Base-by-base conservation (phyloP, 306 rosid genomes). In the Sindora glabra region DNA sequence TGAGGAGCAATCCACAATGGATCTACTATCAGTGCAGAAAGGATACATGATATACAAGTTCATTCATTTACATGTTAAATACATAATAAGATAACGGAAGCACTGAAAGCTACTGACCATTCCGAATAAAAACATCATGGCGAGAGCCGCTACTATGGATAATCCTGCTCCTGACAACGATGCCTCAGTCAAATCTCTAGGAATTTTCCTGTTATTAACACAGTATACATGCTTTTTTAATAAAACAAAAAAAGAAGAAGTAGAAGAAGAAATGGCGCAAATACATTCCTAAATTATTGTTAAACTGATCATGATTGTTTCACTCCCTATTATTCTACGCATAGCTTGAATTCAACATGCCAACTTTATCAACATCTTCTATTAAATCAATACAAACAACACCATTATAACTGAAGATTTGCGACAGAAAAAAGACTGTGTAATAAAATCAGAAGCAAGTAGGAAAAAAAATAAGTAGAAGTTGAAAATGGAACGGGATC, bases 181-280 rank as follows among this genome's bases (percentile, higher is more conserved):
- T 1, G 98, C 95, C 84, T 88, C 98, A 5, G 98, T 88, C 80
- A 92, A 83, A 80, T 92, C 98, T 75, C 98, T 83, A 2, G 98
- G 98, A 59, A 92, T 92, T 83, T 92, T 92, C 76, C 98, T 92
- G 88, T 62, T 60, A 39, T 65, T 5, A 65, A 63, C 32, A 59
- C 37, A 58, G 48, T 40, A 2, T 13, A 55, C 27, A 30, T 9
- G n/a, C 21, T 66, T 59, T 53, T 52, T 8, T 17, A n/a, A n/a
- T 46, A 27, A 5, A 0, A 25, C 30, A 17, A 44, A 12, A 2
- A 5, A 1, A 5, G 13, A 32, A 32, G 11, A n/a, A n/a, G n/a
- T n/a, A n/a, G n/a, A n/a, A n/a, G n/a, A n/a, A n/a, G n/a, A n/a
- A n/a, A n/a, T n/a, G n/a, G 8, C 12, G 25, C 47, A 61, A 5